Base-by-base conservation (phyloP, 163 green algal species). In the Botryococcus braunii region DNA sequence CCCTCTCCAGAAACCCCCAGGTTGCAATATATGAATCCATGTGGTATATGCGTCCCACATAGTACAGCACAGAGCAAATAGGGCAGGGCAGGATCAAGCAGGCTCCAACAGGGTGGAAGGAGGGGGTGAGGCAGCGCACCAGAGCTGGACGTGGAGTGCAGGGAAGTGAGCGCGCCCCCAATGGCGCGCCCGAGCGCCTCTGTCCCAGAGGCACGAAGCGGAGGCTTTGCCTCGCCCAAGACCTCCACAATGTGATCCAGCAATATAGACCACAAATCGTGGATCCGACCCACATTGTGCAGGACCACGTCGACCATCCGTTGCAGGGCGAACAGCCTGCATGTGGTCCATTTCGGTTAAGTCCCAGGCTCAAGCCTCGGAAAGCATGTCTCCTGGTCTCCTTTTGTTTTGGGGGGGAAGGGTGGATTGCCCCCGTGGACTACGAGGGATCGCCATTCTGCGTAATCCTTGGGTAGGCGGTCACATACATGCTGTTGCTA, bases 261-360 rank as follows among this genome's bases (percentile, higher is more conserved):
- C 71, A 95, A 93, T 34, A 90, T 85, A 46, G 75, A 79, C 88
- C 88, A 95, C 40, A 95, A 70, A 43, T 92, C 80, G 69, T 90
- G 83, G 13, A 94, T 69, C 27, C 88, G 77, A 31, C 66, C 63
- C 48, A 83, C 67, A 72, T 95, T 95, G 61, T 69, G 72, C 48
- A 92, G 77, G 65, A 95, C 66, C 9, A 87, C 82, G 31, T 93
- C 86, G 31, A 91, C 85, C 88, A 95, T 92, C 49, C 88, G 83
- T 37, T 82, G 77, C 17, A 95, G 77, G 8, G 82, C 83, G 76
- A 79, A 86, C 68, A 93, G 73, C 62, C 73, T 79, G 70, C 74
- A 41, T 5, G n/a, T n/a, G n/a, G n/a, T n/a, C n/a, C n/a, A n/a
- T n/a, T n/a, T n/a, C n/a, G n/a, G n/a, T n/a, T n/a, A n/a, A n/a